Evolutionary conservation across 2,329 filamentous ascomycete species (phyloP).

Genomic region (Colletotrichum sp.): DNA sequence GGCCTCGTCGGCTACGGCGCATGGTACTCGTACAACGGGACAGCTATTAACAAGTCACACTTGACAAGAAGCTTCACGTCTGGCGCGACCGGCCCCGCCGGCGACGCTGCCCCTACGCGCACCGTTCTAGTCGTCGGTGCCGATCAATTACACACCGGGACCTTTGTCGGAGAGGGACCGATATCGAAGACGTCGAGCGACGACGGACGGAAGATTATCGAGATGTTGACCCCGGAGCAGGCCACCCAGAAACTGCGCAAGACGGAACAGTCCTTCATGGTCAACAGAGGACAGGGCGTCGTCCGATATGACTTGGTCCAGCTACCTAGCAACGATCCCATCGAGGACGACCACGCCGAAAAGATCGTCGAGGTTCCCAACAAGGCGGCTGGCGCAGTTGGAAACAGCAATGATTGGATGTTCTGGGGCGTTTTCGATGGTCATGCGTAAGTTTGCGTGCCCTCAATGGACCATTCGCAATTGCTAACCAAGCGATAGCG

Average conservation of each 20-base stretch:
- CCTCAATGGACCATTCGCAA: too few relatives aligned
- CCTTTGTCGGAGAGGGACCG: constrained; percentile 83
- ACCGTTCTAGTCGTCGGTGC: constrained; percentile 88
- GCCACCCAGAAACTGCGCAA: constrained; percentile 87
- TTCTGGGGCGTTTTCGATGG: constrained; percentile 99
- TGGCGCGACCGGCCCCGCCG: constrained; percentile 30
- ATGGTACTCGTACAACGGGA: constrained; percentile 73
- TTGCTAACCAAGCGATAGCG: constrained; percentile 54
- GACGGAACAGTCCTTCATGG: constrained; percentile 89
- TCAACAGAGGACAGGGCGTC: constrained; percentile 88
- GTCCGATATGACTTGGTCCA: constrained; percentile 95
- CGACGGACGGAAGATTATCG: constrained; percentile 83
- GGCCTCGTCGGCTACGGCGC: constrained; percentile 77
- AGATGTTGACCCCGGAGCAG: constrained; percentile 97
- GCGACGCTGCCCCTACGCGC: constrained; percentile 54
- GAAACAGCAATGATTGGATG: constrained; percentile 89
- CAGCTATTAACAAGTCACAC: constrained; percentile 35
- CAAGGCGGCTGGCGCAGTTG: constrained; percentile 44
- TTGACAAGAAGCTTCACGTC: constrained; percentile 49
- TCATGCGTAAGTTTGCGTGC: constrained; percentile 70
- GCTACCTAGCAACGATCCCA: constrained; percentile 94
- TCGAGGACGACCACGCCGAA: constrained; percentile 97
- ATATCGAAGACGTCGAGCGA: constrained; percentile 88
- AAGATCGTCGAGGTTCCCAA: constrained; percentile 92
- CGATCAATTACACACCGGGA: constrained; percentile 87